phyloP scores from a whole-genome alignment of 2,329 filamentous ascomycete genomes.

The Trichoderma asperellum region DNA sequence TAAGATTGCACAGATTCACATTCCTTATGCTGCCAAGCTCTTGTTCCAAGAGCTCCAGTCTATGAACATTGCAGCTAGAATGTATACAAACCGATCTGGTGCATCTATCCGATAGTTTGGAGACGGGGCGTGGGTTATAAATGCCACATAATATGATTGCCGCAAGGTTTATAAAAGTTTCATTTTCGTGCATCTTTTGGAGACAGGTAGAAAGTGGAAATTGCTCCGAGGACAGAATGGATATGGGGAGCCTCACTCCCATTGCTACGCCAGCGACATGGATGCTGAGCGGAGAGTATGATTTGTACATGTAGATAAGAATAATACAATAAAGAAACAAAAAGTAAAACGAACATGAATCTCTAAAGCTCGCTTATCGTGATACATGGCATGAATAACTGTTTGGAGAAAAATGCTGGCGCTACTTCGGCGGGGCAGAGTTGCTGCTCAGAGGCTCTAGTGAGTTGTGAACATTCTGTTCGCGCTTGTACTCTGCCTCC shows the following conservation, averaged over 20 bases:
- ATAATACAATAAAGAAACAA: constrained; percentile 30
- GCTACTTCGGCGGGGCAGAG: constrained; percentile 35
- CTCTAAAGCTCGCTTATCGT: neutral
- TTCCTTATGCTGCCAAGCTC: constrained; percentile 96
- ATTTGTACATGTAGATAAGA: constrained; percentile 32
- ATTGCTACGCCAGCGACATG: constrained; percentile 23
- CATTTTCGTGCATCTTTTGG: constrained; percentile 15
- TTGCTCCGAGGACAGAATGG: constrained; percentile 27
- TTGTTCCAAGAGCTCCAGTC: constrained; percentile 97
- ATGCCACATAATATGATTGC: constrained; percentile 21
- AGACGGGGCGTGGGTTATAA: constrained; percentile 17
- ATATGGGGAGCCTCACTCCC: constrained; percentile 6
- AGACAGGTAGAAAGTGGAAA: constrained; percentile 13
- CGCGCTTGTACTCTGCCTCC: constrained; percentile 86
- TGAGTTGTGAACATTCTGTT: constrained; percentile 71
- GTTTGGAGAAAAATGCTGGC: constrained; percentile 29
- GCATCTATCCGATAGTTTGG: constrained; percentile 65
- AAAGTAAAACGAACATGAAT: neutral
- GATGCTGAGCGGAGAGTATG: constrained; percentile 25
- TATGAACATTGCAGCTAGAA: constrained; percentile 97
- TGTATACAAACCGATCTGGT: constrained; percentile 88
- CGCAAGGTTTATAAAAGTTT: neutral
- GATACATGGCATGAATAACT: neutral
- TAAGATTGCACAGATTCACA: constrained; percentile 95
- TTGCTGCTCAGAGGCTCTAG: constrained; percentile 34